Base-by-base conservation (phyloP, 441 rosid genomes). In the Raphanus hybrid region DNA sequence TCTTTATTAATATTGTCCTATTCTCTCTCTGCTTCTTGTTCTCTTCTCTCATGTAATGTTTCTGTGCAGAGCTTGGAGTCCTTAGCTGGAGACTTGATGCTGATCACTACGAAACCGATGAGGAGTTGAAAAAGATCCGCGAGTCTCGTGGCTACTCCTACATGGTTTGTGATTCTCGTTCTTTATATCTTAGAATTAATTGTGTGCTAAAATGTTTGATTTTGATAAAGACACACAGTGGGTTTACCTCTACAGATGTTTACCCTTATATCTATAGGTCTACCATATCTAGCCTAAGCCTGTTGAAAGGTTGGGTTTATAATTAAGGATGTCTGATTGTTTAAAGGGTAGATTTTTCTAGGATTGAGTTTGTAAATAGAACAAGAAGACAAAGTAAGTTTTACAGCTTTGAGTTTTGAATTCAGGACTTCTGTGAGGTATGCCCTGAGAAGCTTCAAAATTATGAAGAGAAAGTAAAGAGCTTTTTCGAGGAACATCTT, bases 61-160 rank as follows among this genome's bases (percentile, higher is more conserved):
- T 48, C 10, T 50, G 69, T 6, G 14, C 5, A 70, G 58, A 63
- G 81, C 88, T 94, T n/a, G 98, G 99, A 67, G 97, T 92, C 1
- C 92, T 92, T 11, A 83, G 96, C 84, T 96, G 98, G 99, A 81
- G 78, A 57, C 84, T 94, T 70, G 94, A 94, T 87, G 97, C 98
- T 52, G 98, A 96, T 80, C 82, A 88, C 69, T 90, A 92, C 67
- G 97, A 92, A 82, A 89, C 78, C 7, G 97, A 91, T 76, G 91
- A 89, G 55, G 92, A 87, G 20, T 74, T 93, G 91, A 92, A 90
- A 85, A 93, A 90, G 82, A 91, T 96, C 48, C 91, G 96, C 0
- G 88, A 91, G 59, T 84, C 85, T 14, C 96, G 90, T 12, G 96
- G 98, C 76, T 94, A 94, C 83, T 89, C 97, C 50, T 96, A 92